Percentiles rank a stretch among this genome's conserved stretches.
Conservation (phyloP, 495 filamentous ascomycete genomes). For the Tuber aestivum region DNA sequence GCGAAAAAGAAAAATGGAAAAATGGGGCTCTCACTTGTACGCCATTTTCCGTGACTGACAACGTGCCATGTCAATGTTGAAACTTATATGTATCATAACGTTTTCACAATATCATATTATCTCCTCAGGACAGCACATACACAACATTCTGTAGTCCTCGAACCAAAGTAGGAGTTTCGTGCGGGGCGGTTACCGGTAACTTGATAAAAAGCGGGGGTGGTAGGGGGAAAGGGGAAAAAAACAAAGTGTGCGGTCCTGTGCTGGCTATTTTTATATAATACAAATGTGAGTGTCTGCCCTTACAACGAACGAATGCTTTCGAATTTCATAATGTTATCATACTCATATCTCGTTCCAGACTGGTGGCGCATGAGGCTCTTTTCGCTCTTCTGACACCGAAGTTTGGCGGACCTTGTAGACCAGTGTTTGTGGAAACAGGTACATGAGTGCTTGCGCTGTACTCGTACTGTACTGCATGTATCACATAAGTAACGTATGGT, state of each 20-base stretch:
- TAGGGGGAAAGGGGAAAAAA: background rate
- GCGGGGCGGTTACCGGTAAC: background rate
- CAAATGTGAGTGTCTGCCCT: too few relatives aligned
- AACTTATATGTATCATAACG: background rate
- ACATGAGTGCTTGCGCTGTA: conserved; percentile 3
- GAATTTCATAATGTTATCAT: background rate
- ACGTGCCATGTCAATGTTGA: background rate
- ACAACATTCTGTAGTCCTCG: background rate
- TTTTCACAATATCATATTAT: background rate
- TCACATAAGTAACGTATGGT: background rate
- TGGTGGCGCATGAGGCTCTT: background rate
- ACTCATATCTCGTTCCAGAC: background rate
- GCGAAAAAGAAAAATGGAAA: too few relatives aligned
- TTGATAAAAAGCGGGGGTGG: background rate
- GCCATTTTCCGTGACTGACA: background rate
- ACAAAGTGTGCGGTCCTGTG: background rate
- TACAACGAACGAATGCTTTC: background rate
- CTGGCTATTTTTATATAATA: background rate
- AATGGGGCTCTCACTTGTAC: background rate
- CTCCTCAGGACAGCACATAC: background rate
- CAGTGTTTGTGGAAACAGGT: too few relatives aligned
- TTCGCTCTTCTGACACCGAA: background rate
- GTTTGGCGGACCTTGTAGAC: background rate
- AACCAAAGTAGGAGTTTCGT: background rate
- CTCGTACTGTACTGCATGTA: background rate